Evolutionary conservation across 1,284 basidiomycete genomes (phyloP).

Genomic region (Caloboletus firmus): DNA sequence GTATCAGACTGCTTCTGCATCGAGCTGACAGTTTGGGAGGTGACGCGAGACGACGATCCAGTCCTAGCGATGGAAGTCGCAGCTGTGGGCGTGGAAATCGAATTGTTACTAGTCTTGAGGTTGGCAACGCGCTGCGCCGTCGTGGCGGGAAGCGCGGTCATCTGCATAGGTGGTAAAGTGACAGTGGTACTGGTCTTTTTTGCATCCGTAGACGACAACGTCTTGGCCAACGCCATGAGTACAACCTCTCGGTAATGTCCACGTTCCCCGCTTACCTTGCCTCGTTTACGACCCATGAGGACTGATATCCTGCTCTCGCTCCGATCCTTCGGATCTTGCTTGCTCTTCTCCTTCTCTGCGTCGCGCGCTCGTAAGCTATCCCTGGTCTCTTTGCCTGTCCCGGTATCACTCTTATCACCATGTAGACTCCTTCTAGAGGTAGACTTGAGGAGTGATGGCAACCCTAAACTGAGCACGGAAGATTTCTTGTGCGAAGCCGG

Average conservation of each 20-base stretch:
- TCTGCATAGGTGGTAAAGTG: conserved; percentile 84
- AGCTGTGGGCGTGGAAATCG: conserved; percentile 42
- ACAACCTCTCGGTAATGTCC: conserved; percentile 6
- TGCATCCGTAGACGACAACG: conserved; percentile 80
- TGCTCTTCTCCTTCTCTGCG: conserved; percentile 58
- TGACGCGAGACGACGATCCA: conserved; percentile 58
- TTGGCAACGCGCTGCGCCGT: conserved; percentile 80
- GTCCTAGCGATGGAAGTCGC: conserved; percentile 44
- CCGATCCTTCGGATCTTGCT: conserved; percentile 79
- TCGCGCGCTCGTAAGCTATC: conserved; percentile 46
- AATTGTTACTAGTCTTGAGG: conserved; percentile 58
- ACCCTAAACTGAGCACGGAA: conserved; percentile 71
- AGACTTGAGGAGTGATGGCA: conserved; percentile 82
- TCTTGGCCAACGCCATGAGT: conserved; percentile 48
- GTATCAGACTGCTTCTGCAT: conserved; percentile 80
- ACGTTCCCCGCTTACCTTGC: conserved; percentile 67
- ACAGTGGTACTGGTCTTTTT: conserved; percentile 67
- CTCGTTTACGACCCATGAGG: conserved; percentile 85
- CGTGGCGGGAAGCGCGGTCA: conserved; percentile 73
- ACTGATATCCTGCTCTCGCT: conserved; percentile 85
- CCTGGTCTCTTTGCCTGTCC: conserved; percentile 48
- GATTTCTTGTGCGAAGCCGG: conserved; percentile 71
- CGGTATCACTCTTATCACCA: conserved; percentile 62
- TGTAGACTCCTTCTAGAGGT: conserved; percentile 79
- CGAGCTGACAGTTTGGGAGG: conserved; percentile 74